Evolutionary conservation across 352 stramenopile genomes (phyloP).

Genomic region (Ophiocytium majus): DNA sequence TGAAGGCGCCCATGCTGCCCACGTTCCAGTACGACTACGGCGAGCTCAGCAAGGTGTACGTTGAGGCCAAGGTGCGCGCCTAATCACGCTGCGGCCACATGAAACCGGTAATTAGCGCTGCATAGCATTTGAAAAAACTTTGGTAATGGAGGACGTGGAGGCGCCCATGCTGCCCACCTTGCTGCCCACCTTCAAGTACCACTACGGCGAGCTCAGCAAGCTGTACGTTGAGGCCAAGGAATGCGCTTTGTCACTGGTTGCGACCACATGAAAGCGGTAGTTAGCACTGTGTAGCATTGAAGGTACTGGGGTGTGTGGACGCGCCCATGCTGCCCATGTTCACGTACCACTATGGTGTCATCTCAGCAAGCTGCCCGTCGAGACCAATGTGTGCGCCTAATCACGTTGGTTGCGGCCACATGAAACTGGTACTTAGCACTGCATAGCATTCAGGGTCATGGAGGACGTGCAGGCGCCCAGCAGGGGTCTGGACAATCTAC

Average conservation of each 20-base stretch:
- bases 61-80: too few relatives aligned
- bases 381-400: constrained; percentile 92
- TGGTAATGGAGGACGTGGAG: constrained; percentile 82
- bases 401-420: too few relatives aligned
- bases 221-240: constrained; percentile 91
- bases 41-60: too few relatives aligned
- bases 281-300: too few relatives aligned
- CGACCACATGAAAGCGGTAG: too few relatives aligned
- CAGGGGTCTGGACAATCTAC: too few relatives aligned
- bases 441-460: constrained; percentile 81
- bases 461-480: constrained; percentile 80
- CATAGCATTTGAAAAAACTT: too few relatives aligned
- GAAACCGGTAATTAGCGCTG: too few relatives aligned
- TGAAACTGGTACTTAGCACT: too few relatives aligned
- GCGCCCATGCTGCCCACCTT: constrained; percentile 79
- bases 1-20: constrained; percentile 79
- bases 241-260: too few relatives aligned
- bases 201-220: constrained; percentile 90
- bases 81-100: too few relatives aligned
- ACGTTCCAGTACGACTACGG: too few relatives aligned
- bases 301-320: constrained; percentile 82
- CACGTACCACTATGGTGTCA: constrained; percentile 88
- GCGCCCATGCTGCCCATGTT: constrained; percentile 83
- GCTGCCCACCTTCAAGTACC: constrained; percentile 89
- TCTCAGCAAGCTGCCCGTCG: constrained; percentile 87